A percentile compares a stretch with the other conserved stretches of the same genome.
phyloP scores from a whole-genome alignment of 1,284 basidiomycete species.

The Pseudozyma sp. region DNA sequence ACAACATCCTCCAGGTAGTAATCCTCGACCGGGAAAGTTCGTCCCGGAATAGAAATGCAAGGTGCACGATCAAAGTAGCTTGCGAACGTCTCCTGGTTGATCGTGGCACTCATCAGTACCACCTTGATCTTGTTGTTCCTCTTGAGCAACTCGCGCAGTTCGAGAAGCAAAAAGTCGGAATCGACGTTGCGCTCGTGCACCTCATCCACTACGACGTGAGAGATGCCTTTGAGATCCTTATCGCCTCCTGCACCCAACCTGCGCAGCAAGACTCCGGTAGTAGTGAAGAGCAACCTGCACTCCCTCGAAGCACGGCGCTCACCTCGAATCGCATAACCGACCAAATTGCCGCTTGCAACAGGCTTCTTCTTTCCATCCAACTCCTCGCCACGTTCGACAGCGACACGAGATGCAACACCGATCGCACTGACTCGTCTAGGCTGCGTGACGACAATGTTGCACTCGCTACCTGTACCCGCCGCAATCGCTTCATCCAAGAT shows the following conservation, averaged over 20 bases:
- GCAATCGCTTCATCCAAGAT: constrained; percentile 79
- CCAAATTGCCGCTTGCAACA: constrained; percentile 69
- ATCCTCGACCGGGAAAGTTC: constrained; percentile 65
- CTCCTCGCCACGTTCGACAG: constrained; percentile 84
- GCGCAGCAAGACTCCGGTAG: constrained; percentile 88
- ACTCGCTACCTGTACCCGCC: constrained; percentile 75
- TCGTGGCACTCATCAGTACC: constrained; percentile 71
- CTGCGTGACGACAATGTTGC: constrained; percentile 88
- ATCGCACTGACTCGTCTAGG: constrained; percentile 90
- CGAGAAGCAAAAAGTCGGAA: constrained; percentile 88
- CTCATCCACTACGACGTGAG: constrained; percentile 92
- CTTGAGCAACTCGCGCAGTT: constrained; percentile 80
- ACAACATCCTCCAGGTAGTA: constrained; percentile 66
- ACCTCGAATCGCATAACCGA: constrained; percentile 92
- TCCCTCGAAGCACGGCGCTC: constrained; percentile 76
- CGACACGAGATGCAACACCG: constrained; percentile 88
- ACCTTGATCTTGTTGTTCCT: constrained; percentile 81
- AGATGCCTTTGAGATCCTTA: constrained; percentile 78
- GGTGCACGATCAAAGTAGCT: constrained; percentile 75
- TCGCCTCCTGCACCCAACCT: constrained; percentile 78
- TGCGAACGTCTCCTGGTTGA: constrained; percentile 53
- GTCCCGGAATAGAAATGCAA: constrained; percentile 83
- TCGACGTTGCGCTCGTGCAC: constrained; percentile 92
- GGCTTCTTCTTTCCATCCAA: constrained; percentile 68
- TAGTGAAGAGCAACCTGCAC: constrained; percentile 84